Evolutionary conservation across 2,329 filamentous ascomycete genomes (phyloP).

Genomic region (Colletotrichum sp.): DNA sequence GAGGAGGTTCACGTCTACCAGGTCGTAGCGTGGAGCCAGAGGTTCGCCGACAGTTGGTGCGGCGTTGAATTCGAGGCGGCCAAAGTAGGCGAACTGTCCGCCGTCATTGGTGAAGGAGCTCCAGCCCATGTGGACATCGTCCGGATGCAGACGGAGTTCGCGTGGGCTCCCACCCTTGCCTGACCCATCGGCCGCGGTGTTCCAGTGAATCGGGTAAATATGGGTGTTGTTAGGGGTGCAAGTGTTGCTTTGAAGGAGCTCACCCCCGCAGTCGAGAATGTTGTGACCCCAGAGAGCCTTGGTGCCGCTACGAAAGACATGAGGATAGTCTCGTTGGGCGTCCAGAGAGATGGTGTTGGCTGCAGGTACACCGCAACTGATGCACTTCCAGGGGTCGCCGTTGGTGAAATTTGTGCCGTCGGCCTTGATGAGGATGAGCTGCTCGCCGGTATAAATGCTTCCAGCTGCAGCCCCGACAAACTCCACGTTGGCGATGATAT

Average conservation of each 20-base stretch:
- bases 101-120: conserved; percentile 37
- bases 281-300: conserved; percentile 37
- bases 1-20: conserved; percentile 42
- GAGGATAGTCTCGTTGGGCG: conserved; percentile 41
- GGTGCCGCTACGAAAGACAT: conserved; percentile 43
- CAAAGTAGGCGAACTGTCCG: conserved; percentile 37
- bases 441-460: conserved; percentile 44
- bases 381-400: conserved; percentile 51
- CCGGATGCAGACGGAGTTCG: conserved; percentile 51
- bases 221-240: conserved; percentile 40
- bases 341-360: conserved; percentile 31
- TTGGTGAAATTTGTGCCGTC: conserved; percentile 45
- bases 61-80: conserved; percentile 44
- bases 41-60: conserved; percentile 32
- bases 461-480: conserved; percentile 46
- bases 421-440: conserved; percentile 47
- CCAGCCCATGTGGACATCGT: conserved; percentile 47
- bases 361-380: conserved; percentile 46
- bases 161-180: conserved; percentile 36
- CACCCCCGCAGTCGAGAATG: conserved; percentile 41
- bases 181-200: conserved; percentile 32
- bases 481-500: conserved; percentile 41
- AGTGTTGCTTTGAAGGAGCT: conserved; percentile 33
- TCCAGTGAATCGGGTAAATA: conserved; percentile 48
- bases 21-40: conserved; percentile 39